Percentiles rank a stretch among this genome's conserved stretches.
Conservation (phyloP, 2,329 filamentous ascomycete species). For the Albifimbria verrucaria region DNA sequence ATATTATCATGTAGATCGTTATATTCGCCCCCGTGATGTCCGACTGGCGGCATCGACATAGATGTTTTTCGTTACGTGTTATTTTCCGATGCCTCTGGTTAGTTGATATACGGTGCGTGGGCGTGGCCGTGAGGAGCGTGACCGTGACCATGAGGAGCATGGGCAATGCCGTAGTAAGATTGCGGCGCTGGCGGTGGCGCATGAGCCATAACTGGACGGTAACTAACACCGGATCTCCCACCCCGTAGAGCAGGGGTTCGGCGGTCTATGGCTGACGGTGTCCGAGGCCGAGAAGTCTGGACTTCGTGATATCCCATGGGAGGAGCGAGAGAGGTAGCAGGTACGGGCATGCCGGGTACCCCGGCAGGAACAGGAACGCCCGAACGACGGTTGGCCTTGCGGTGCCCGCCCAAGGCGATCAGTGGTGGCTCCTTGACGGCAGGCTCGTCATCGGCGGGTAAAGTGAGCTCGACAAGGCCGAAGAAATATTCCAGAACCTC, state of each 20-base stretch:
- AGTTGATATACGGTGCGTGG: constrained; percentile 2
- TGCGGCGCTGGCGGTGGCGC: constrained; percentile 10
- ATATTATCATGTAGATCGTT: neutral
- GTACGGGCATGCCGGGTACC: constrained; percentile 13
- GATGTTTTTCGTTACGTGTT: neutral
- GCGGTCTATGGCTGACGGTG: constrained; percentile 20
- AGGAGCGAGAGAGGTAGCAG: constrained; percentile 12
- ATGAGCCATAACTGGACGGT: constrained; percentile 13
- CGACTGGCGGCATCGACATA: neutral
- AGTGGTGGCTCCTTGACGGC: constrained; percentile 59
- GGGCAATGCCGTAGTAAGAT: too few species aligned
- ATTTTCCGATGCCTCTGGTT: neutral
- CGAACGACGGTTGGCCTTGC: constrained; percentile 43
- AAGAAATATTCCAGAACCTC: constrained; percentile 83
- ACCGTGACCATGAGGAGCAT: too few species aligned
- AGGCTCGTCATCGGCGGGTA: constrained; percentile 61
- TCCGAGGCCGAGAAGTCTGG: constrained; percentile 19
- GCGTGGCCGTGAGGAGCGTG: too few species aligned
- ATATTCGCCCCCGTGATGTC: neutral
- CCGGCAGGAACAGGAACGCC: constrained; percentile 29
- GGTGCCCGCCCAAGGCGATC: constrained; percentile 46
- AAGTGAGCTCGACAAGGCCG: constrained; percentile 61
- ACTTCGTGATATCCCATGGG: constrained; percentile 21
- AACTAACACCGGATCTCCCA: constrained; percentile 10
- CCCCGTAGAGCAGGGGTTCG: constrained; percentile 24